These are phyloP conservation scores for Juglanconis oblonga DNA, from an alignment of 2,329 filamentous ascomycete species.

Conservation along the genomic window DNA sequence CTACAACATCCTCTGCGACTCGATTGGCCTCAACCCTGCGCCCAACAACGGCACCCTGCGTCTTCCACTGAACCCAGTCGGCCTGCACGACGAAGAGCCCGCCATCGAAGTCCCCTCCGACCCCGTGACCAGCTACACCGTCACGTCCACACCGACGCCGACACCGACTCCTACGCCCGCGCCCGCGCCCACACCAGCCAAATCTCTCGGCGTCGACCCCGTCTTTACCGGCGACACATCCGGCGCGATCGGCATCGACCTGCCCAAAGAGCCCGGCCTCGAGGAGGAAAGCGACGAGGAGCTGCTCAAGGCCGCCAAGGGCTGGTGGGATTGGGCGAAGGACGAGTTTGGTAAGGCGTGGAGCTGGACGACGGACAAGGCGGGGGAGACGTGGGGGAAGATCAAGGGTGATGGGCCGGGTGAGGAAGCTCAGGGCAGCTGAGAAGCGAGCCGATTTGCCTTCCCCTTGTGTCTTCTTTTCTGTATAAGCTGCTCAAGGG, in stretches of 20 bases:
- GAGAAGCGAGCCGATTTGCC: not conserved
- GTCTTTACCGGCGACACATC: constrained; percentile 23
- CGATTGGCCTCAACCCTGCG: constrained; percentile 67
- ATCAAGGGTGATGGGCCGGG: constrained; percentile 26
- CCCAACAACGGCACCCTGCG: constrained; percentile 87
- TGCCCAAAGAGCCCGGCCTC: constrained; percentile 17
- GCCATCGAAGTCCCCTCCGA: constrained; percentile 51
- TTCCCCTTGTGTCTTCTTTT: no score
- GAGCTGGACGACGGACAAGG: constrained; percentile 48
- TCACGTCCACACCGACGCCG: not conserved
- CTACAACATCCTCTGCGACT: constrained; percentile 93
- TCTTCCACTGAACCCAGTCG: constrained; percentile 63
- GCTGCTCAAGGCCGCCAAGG: constrained; percentile 29
- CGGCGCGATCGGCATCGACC: constrained; percentile 22
- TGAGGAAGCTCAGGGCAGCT: not conserved
- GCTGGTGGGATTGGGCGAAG: constrained; percentile 51
- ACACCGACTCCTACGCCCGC: constrained; percentile 15
- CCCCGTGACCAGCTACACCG: constrained; percentile 36
- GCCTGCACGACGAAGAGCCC: constrained; percentile 55
- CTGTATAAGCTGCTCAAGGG: no score
- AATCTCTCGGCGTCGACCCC: constrained; percentile 19
- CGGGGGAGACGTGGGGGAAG: constrained; percentile 45
- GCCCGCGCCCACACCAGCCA: constrained; percentile 10
- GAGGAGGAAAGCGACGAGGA: constrained; percentile 25
- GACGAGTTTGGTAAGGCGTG: constrained; percentile 45